phyloP scores from a whole-genome alignment of 495 filamentous ascomycete genomes.

The Penicillium psychrofluorescens region DNA sequence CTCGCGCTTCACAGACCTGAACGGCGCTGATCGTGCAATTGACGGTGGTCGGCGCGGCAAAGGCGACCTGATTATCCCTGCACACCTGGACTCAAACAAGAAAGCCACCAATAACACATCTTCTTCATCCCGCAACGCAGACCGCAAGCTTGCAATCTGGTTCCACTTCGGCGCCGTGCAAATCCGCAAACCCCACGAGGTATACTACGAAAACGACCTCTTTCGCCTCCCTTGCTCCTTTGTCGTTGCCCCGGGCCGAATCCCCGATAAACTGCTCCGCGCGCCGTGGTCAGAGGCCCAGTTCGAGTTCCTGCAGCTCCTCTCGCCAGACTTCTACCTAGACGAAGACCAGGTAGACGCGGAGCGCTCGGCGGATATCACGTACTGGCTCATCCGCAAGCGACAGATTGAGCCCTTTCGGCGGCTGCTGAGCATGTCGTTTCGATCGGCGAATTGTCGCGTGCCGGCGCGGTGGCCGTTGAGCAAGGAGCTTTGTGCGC shows the following conservation, averaged over 20 bases:
- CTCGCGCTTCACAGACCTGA: conserved; percentile 12
- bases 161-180: conserved; percentile 30
- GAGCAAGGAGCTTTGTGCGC: conserved; percentile 15
- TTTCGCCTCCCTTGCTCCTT: conserved; percentile 25
- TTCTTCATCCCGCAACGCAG: conserved; percentile 2
- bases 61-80: conserved; percentile 24
- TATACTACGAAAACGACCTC: conserved; percentile 20
- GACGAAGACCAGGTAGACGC: conserved; percentile 21
- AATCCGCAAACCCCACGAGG: conserved; percentile 16
- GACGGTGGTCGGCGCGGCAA: conserved; percentile 14
- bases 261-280: conserved; percentile 35
- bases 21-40: conserved; percentile 9
- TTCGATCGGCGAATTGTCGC: conserved; percentile 23
- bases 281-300: conserved; percentile 37
- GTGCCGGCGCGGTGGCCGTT: conserved; percentile 28
- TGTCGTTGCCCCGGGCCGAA: conserved; percentile 12
- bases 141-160: conserved; percentile 27
- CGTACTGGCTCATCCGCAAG: conserved; percentile 23
- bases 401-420: conserved; percentile 26
- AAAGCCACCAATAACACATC: background rate
- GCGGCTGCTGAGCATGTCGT: conserved; percentile 19
- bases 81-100: background rate
- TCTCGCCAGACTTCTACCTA: conserved; percentile 26
- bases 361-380: conserved; percentile 10
- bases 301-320: conserved; percentile 32